Evolutionary conservation across 2,329 filamentous ascomycete genomes (phyloP).

Genomic region (Xylaria polymorpha): DNA sequence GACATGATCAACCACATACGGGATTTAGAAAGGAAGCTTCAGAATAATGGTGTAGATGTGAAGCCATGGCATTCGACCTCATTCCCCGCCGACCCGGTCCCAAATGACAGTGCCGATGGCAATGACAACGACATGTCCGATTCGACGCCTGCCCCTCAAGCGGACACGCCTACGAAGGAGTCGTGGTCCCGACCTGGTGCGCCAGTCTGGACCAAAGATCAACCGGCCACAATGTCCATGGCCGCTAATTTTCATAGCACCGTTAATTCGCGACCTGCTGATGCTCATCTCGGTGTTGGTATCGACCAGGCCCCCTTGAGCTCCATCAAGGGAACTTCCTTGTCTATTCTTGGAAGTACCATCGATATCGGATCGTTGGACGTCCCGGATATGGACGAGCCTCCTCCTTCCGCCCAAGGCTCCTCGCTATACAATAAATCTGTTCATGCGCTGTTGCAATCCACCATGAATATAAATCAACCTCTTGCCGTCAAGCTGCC

Average conservation of each 20-base stretch:
- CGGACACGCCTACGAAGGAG: slow-evolving; percentile 47
- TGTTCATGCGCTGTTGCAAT: slow-evolving; percentile 75
- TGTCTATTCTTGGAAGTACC: slow-evolving; percentile 83
- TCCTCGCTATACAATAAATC: slow-evolving; percentile 75
- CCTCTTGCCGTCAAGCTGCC: slow-evolving; percentile 70
- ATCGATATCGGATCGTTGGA: slow-evolving; percentile 82
- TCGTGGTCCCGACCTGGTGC: slow-evolving; percentile 53
- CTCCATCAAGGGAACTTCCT: slow-evolving; percentile 78
- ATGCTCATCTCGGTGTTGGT: slow-evolving; percentile 75
- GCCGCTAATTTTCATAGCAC: slow-evolving; percentile 40
- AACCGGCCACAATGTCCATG: slow-evolving; percentile 45
- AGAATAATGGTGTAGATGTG: slow-evolving; percentile 69
- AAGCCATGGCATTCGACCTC: slow-evolving; percentile 60
- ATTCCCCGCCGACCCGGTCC: slow-evolving; percentile 46
- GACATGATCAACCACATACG: slow-evolving; percentile 74
- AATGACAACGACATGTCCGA: slow-evolving; percentile 40
- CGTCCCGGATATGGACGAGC: slow-evolving; percentile 74
- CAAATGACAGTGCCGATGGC: slow-evolving; percentile 45
- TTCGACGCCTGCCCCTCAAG: slow-evolving; percentile 42
- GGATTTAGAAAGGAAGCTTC: slow-evolving; percentile 75
- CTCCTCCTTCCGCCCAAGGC: slow-evolving; percentile 55
- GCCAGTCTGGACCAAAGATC: slow-evolving; percentile 51
- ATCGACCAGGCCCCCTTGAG: slow-evolving; percentile 73
- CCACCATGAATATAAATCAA: slow-evolving; percentile 70
- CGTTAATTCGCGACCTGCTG: slow-evolving; percentile 60